Base-by-base conservation (phyloP, 2,329 filamentous ascomycete species). In the Phialocephala sp. region DNA sequence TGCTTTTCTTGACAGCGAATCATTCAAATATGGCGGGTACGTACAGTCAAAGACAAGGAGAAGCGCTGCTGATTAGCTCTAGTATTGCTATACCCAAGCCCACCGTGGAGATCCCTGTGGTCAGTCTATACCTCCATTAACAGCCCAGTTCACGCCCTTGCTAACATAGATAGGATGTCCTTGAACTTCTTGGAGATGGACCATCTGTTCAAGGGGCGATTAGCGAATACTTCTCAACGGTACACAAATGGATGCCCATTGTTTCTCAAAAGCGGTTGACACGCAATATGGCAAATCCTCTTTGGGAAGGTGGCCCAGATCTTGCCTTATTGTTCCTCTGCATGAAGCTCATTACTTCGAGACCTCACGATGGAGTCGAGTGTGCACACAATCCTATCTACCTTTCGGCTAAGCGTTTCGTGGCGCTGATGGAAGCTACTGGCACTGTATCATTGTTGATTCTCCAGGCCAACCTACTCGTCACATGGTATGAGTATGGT, bases 221-320 rank as follows among this genome's bases (percentile, higher is more conserved):
- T 14, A 73, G 73, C 15, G 72, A 78, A 36, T 85, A 82, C 69
- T 84, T 84, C 64, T 66, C 66, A 24, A 80, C 79, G 4, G 71
- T 82, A 18, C 82, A 85, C 66, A 74, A 74, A 35, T 84, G 82
- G 79, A 78, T 84, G 66, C 81, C 82, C 8, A 80, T 85, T 57
- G 71, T 84, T 36, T 82, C 80, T 18, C 79, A 78, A 67, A 83
- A 82, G 67, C 75, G 81, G 24, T 74, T 84, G 68, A 71, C 66
- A 41, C 66, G 67, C 62, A 79, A 79, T 54, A 75, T 82, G 35
- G 73, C 76, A 9, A 79, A 80, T 60, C 77, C 79, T 12, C 63
- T 79, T 4, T 79, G 79, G 73, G 80, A 83, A 65, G 78, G 77
- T 52, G 81, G 81, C 18, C 77, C 81, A 1, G 82, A 84, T 67